A percentile compares a stretch with the other conserved stretches of the same genome.
Conservation (phyloP, 805 yeast species). For the Naumovozyma dairenensis region DNA sequence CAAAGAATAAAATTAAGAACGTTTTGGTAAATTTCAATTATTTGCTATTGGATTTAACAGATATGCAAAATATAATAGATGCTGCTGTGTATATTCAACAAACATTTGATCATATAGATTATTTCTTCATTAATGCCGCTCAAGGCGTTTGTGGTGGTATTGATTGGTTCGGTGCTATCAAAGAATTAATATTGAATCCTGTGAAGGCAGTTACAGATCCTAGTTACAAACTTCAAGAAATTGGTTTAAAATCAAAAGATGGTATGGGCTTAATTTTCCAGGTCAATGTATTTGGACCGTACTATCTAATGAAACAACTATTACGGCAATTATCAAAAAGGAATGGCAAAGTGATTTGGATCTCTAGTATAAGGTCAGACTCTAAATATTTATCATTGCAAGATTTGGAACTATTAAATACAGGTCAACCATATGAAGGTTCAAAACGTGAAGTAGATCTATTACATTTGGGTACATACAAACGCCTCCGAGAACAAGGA, state of each 20-base stretch:
- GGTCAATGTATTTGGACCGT: conserved; percentile 92
- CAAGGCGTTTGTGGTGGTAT: conserved; percentile 81
- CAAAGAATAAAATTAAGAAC: conserved; percentile 26
- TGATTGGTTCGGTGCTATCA: conserved; percentile 71
- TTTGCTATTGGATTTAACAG: conserved; percentile 70
- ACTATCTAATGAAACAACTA: conserved; percentile 64
- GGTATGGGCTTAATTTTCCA: conserved; percentile 83
- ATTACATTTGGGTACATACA: conserved; percentile 63
- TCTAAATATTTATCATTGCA: conserved; percentile 61
- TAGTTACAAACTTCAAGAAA: conserved; percentile 68
- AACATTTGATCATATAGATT: conserved; percentile 60
- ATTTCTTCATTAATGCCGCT: conserved; percentile 78
- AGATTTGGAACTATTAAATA: conserved; percentile 61
- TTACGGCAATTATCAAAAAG: conserved; percentile 38
- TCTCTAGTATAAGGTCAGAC: conserved; percentile 71
- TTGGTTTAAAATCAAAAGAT: conserved; percentile 68
- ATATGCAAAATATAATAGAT: conserved; percentile 71
- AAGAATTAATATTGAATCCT: conserved; percentile 57
- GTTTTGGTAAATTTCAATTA: conserved; percentile 63
- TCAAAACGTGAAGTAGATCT: conserved; percentile 81
- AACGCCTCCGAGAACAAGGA: conserved; percentile 39
- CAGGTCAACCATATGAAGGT: conserved; percentile 75
- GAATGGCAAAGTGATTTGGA: conserved; percentile 71
- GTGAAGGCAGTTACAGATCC: conserved; percentile 78
- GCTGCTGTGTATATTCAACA: conserved; percentile 61